These are phyloP conservation scores for Termitomyces sp. DNA, from an alignment of 768 basidiomycete genomes.

Conservation along the genomic window DNA sequence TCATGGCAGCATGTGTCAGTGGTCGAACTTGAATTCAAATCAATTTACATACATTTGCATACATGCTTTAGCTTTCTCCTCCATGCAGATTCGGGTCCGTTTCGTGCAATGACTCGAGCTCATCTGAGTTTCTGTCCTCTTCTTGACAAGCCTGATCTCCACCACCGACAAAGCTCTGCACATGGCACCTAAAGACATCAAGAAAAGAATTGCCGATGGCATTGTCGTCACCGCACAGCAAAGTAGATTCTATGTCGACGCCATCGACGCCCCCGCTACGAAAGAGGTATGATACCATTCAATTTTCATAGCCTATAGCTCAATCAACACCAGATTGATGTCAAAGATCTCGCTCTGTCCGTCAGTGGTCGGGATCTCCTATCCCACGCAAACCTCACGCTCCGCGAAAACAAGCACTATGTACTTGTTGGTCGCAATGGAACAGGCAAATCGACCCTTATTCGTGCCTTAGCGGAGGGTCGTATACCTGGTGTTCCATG, in stretches of 20 bases:
- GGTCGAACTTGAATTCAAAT: not conserved
- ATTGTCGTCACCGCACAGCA: conserved; percentile 44
- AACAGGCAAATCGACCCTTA: conserved; percentile 46
- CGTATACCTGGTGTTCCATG: conserved; percentile 46
- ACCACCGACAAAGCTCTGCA: too few species aligned
- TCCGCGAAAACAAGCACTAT: conserved; percentile 49
- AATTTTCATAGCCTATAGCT: not conserved
- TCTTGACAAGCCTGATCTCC: not conserved
- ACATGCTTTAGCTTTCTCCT: not conserved
- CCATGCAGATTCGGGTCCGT: not conserved
- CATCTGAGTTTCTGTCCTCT: not conserved
- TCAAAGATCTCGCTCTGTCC: conserved; percentile 49
- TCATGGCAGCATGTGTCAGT: not conserved
- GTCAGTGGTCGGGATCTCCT: conserved; percentile 52
- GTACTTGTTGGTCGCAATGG: conserved; percentile 57
- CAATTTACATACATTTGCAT: not conserved
- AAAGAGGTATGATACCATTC: conserved; percentile 17
- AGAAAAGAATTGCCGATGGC: conserved; percentile 8
- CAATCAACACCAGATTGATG: conserved; percentile 34
- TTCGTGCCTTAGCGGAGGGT: conserved; percentile 39
- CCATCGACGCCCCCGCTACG: conserved; percentile 31
- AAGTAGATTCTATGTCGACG: conserved; percentile 48
- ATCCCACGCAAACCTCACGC: conserved; percentile 45
- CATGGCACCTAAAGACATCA: conserved; percentile 16
- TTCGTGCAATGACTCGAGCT: not conserved